These are phyloP conservation scores for Pythium plurisporium DNA, from an alignment of 352 stramenopile genomes.

Conservation along the genomic window DNA sequence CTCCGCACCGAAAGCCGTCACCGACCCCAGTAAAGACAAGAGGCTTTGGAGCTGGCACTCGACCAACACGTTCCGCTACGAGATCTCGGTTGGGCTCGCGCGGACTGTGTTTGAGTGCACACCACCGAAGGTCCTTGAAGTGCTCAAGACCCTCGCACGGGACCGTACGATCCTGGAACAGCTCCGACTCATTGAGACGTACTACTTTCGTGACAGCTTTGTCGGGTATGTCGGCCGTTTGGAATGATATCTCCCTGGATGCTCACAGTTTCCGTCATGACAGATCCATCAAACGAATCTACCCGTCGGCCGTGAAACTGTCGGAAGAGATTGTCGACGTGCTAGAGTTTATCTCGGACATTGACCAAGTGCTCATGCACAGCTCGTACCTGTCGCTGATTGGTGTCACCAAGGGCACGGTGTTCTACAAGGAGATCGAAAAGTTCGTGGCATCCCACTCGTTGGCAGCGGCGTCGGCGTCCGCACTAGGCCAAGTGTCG, in stretches of 20 bases:
- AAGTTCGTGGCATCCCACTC: constrained; percentile 47
- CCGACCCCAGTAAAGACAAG: constrained; percentile 17
- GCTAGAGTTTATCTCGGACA: constrained; percentile 68
- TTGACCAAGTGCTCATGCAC: constrained; percentile 63
- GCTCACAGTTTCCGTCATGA: too few species aligned
- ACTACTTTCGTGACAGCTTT: constrained; percentile 60
- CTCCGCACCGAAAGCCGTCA: constrained; percentile 25
- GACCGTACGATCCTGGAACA: constrained; percentile 47
- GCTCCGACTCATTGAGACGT: constrained; percentile 63
- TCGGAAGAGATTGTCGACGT: constrained; percentile 66
- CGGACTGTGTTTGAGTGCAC: constrained; percentile 64
- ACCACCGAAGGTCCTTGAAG: constrained; percentile 44
- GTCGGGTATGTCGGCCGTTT: constrained; percentile 28
- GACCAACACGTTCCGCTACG: constrained; percentile 51
- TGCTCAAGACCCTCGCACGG: constrained; percentile 51
- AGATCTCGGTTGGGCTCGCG: constrained; percentile 54
- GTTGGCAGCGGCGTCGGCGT: constrained; percentile 13
- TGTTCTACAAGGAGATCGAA: constrained; percentile 53
- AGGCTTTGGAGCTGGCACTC: constrained; percentile 24
- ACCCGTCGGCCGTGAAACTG: constrained; percentile 49
- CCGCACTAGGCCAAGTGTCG: background rate
- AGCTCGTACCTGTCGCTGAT: constrained; percentile 56
- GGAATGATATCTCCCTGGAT: too few species aligned
- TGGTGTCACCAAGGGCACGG: constrained; percentile 42
- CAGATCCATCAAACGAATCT: constrained; percentile 57